Evolutionary conservation across 495 filamentous ascomycete species (phyloP), one percentile per base, ranked within the genome.

Genomic region (Trichoderma asperelloides): DNA sequence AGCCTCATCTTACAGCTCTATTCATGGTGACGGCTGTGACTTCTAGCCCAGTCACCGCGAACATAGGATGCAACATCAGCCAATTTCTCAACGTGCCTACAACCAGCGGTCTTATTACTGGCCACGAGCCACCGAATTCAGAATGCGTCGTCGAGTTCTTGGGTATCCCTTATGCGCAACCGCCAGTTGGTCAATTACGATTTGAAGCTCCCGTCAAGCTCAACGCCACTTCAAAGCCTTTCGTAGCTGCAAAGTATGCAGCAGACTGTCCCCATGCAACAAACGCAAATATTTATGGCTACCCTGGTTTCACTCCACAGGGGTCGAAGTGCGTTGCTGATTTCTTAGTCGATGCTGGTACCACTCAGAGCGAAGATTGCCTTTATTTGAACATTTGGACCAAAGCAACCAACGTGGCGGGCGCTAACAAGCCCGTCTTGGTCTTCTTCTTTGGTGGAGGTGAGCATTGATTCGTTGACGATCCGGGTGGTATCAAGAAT

Each of bases 141-240:
- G n/a, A 55, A n/a, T 62, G 49, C 41, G 75, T 75, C 12, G 70
- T 71, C 28, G 69, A 71, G 63, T 88, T 87, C 71, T 77, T 87
- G 7, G 84, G 82, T 2, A 82, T 88, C 6, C 82, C 84, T 0
- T 87, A 83, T 70, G 84, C 82, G 2, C 72, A 81, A 60, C 81
- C 81, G 40, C 82, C 84, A 0, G 63, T 84, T 2, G 79, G 78
- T 5, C 43, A 75, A 43, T 73, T 84, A 18, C 76, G 86, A 0
- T 87, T 86, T 66, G 63, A 65, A n/a, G 69, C 74, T 9, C 70
- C 74, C 3, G n/a, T 55, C 37, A 69, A 13, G 68, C 66, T n/a
- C 68, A 68, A 11, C 28, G 28, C 11, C 68, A 70, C 3, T 71
- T 68, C 49, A 65, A 63, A 4, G 21, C 43, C 4, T 39, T 71